Conservation (phyloP, 2,329 filamentous ascomycete genomes). For the Pyrenochaeta sp. region DNA sequence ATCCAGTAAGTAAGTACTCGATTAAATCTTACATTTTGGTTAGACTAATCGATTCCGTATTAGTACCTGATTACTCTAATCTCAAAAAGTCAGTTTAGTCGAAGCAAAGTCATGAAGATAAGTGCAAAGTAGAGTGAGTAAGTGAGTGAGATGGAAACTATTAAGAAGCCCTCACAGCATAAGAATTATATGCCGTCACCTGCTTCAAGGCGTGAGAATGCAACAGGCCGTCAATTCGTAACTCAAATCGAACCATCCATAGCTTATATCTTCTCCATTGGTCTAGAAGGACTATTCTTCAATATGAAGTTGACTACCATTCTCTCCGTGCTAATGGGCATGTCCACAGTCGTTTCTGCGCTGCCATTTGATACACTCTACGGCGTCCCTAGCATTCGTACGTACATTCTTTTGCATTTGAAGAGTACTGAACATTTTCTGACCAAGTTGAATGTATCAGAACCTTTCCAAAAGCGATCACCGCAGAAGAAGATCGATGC, state of each 20-base stretch:
- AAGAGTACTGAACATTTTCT: neutral
- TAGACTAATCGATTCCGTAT: neutral
- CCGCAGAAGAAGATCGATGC: neutral
- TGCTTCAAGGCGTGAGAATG: neutral
- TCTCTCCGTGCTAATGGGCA: neutral
- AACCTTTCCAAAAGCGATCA: neutral
- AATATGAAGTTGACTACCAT: neutral
- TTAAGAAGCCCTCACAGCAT: no score
- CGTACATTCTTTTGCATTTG: neutral
- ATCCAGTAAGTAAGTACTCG: neutral
- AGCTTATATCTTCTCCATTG: neutral
- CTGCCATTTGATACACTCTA: neutral
- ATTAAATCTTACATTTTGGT: neutral
- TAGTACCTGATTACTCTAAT: no score
- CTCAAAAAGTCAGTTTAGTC: no score
- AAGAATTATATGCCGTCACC: no score
- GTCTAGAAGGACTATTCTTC: neutral
- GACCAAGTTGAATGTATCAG: neutral
- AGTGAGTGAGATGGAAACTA: no score
- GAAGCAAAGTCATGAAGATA: no score
- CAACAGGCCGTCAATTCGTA: neutral
- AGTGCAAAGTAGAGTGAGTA: no score
- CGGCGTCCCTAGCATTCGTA: neutral
- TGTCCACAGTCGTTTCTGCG: neutral
- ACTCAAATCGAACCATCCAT: neutral